These are phyloP conservation scores for Dictyostelium brefeldianum DNA, from an alignment of 78 protist species.

Conservation along the genomic window DNA sequence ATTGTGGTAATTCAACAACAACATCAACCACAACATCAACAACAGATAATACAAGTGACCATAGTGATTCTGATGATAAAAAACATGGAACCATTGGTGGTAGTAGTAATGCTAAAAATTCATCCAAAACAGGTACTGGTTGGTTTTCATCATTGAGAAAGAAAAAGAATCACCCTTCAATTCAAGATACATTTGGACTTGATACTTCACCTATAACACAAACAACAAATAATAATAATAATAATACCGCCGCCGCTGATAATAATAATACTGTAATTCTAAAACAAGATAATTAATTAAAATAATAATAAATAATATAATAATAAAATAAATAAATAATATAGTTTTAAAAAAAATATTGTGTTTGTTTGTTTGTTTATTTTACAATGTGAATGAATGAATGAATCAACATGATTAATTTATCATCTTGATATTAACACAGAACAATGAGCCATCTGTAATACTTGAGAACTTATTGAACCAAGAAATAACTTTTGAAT, in stretches of 20 bases:
- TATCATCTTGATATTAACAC: conserved; percentile 41
- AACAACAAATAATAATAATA: neutral
- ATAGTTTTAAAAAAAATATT: neutral
- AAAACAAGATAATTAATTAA: conserved; percentile 27
- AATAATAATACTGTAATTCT: conserved; percentile 11
- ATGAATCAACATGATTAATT: neutral
- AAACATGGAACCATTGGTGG: neutral
- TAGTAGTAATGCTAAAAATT: neutral
- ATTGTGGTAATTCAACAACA: neutral
- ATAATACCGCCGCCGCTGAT: neutral
- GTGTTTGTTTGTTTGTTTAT: neutral
- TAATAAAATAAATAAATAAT: neutral
- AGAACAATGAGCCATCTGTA: conserved; percentile 35
- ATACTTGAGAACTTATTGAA: conserved; percentile 48
- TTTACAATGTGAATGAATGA: neutral
- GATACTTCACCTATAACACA: conserved; percentile 3
- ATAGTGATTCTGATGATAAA: conserved; percentile 1
- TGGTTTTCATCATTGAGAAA: conserved; percentile 70
- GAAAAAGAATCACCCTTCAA: conserved; percentile 65
- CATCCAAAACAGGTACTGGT: conserved; percentile 12
- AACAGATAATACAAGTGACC: neutral
- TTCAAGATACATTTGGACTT: conserved; percentile 32
- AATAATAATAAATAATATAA: neutral
- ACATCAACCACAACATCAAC: neutral
- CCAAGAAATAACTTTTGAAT: conserved; percentile 34